phyloP scores from a whole-genome alignment of 164 flowering plant genomes.

The Santalum album region DNA sequence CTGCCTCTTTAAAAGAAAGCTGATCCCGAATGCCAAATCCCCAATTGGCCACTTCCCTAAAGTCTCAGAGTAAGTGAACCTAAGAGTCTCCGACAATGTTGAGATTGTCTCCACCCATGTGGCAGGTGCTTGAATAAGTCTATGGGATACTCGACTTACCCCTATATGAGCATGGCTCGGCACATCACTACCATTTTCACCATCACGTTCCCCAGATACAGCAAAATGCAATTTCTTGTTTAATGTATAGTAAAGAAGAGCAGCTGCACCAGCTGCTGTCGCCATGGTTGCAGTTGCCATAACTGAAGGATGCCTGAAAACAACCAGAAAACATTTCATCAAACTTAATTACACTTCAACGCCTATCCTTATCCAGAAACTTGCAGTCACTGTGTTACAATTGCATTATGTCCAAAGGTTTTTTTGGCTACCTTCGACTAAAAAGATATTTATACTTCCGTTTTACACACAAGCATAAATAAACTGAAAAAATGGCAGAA shows the following conservation, averaged over 20 bases:
- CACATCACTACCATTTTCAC: constrained; percentile 14
- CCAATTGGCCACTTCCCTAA: constrained; percentile 96
- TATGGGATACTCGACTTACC: constrained; percentile 33
- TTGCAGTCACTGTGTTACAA: too few relatives aligned
- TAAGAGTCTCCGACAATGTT: constrained; percentile 74
- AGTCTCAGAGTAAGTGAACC: constrained; percentile 92
- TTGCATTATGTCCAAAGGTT: too few relatives aligned
- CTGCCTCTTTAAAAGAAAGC: constrained; percentile 80
- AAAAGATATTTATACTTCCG: too few relatives aligned
- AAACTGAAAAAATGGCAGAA: too few relatives aligned
- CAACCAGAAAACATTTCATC: not conserved
- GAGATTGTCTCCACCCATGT: constrained; percentile 73
- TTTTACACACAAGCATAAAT: too few relatives aligned
- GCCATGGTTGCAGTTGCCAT: constrained; percentile 65
- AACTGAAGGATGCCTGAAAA: constrained; percentile 12
- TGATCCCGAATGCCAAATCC: constrained; percentile 94
- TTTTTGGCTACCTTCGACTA: too few relatives aligned
- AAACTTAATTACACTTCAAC: not conserved
- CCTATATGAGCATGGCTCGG: constrained; percentile 30
- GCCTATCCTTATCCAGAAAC: too few relatives aligned
- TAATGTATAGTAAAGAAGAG: constrained; percentile 36
- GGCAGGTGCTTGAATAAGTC: constrained; percentile 87
- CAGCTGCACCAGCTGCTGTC: constrained; percentile 61
- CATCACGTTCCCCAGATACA: constrained; percentile 18
- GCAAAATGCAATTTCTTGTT: constrained; percentile 28